Conservation (phyloP, 371 early-diverging fungal genomes). For the Syncephalis fuscata region DNA sequence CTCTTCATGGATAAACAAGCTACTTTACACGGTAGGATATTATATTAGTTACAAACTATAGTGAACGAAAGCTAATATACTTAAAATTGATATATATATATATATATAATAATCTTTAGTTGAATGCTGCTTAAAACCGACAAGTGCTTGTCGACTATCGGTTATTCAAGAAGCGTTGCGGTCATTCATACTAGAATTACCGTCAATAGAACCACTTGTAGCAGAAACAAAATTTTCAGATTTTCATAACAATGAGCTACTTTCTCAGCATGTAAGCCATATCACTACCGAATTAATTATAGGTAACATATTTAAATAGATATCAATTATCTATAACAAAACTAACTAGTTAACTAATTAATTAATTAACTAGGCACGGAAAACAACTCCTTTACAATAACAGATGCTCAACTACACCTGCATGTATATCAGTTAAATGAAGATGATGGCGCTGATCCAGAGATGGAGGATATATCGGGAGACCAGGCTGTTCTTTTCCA, state of each 20-base stretch:
- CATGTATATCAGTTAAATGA: conserved; percentile 20
- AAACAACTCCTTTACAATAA: not conserved
- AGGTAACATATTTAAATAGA: conserved; percentile 13
- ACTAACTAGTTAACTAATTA: not conserved
- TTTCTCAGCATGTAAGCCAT: not conserved
- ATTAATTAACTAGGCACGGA: not conserved
- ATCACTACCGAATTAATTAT: conserved; percentile 6
- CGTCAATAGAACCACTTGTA: conserved; percentile 1
- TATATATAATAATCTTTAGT: conserved; percentile 1
- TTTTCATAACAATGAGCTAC: not conserved
- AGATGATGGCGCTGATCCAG: conserved; percentile 6
- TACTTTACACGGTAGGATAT: too few species aligned
- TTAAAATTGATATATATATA: too few species aligned
- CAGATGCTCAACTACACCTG: conserved; percentile 9
- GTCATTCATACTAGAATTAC: not conserved
- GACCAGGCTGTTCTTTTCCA: conserved; percentile 12
- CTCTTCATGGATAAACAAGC: too few species aligned
- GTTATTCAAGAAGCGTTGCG: not conserved
- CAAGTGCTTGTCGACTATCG: not conserved
- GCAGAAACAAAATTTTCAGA: not conserved
- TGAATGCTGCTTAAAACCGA: conserved; percentile 1
- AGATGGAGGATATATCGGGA: conserved; percentile 12
- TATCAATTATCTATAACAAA: not conserved
- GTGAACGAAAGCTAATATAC: too few species aligned
- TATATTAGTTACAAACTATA: too few species aligned